phyloP scores from a whole-genome alignment of 2,329 filamentous ascomycete genomes.

The Fusarium albosuccineum region DNA sequence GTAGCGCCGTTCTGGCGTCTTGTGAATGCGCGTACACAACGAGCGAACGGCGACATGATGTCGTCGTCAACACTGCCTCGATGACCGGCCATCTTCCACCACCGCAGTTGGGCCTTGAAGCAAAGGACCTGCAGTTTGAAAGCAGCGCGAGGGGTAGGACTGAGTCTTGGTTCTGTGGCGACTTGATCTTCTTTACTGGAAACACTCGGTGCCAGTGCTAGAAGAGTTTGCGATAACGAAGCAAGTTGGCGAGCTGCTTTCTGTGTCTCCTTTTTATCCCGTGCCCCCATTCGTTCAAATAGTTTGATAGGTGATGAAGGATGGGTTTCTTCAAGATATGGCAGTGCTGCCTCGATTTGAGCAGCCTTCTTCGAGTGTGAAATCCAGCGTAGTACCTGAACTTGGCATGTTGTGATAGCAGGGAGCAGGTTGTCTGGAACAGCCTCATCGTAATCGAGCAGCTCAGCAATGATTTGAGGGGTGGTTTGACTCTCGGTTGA shows the following conservation, averaged over 20 bases:
- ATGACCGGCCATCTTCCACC: constrained; percentile 75
- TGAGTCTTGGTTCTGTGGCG: constrained; percentile 66
- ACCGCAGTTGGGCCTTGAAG: constrained; percentile 70
- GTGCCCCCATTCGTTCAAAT: constrained; percentile 61
- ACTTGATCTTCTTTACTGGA: constrained; percentile 71
- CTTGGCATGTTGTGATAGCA: constrained; percentile 73
- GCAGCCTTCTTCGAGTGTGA: constrained; percentile 70
- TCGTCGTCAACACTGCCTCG: constrained; percentile 72
- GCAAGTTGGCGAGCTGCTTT: constrained; percentile 77
- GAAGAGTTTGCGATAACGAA: constrained; percentile 71
- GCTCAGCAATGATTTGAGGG: constrained; percentile 62
- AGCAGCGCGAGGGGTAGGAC: constrained; percentile 67
- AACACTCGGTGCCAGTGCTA: constrained; percentile 77
- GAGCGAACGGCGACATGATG: constrained; percentile 73
- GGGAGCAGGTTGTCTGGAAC: constrained; percentile 60
- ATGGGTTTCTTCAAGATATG: constrained; percentile 65
- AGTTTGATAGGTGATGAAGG: constrained; percentile 70
- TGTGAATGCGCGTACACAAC: constrained; percentile 72
- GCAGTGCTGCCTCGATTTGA: constrained; percentile 69
- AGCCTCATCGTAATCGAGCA: constrained; percentile 71
- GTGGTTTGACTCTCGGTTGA: constrained; percentile 49
- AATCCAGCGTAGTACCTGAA: constrained; percentile 74
- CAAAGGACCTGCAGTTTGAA: constrained; percentile 75
- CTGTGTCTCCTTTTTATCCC: constrained; percentile 58
- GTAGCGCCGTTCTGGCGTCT: constrained; percentile 62